Base-by-base conservation (phyloP, 768 basidiomycete species). In the Suillus luteus region DNA sequence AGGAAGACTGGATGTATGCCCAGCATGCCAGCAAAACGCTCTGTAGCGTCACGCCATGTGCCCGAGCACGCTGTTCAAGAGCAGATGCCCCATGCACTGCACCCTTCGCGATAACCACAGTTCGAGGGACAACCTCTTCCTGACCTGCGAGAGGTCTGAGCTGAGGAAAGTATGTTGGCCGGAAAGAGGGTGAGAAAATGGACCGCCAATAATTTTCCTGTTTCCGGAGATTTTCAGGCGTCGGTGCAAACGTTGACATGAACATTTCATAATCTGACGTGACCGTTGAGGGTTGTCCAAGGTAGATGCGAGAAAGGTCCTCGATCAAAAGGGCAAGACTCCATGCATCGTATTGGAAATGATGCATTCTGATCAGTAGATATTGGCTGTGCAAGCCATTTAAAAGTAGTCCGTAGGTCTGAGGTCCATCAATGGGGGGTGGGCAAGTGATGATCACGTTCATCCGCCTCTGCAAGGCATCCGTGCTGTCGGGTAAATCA, bases 301-400 rank as follows among this genome's bases (percentile, higher is more conserved):
- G 62, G 66, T 81, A 83, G 17, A 81, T 40, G 6, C 68, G 66
- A 14, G 71, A 66, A n/a, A 83, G 73, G 62, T 82, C 80, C 59
- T 79, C 70, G 1, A 80, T 57, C 14, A 83, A 66, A 27, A 83
- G 71, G 33, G 68, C 73, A 37, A 83, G 70, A 67, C 80, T 81
- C 79, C 80, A 79, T 8, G 81, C 82, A 58, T 83, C 82, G 66
- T 83, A 83, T 69, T 82, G 82, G 71, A 82, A 81, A 68, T 83
- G 82, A 62, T 83, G 81, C 38, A 83, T 71, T n/a, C 71, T 70
- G n/a, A 77, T 59, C 10, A 77, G 55, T 5, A 77, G 62, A 52
- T 71, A 75, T n/a, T 58, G 63, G 10, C 48, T 52, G 33, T 49
- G 54, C 0, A 59, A 55, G 10, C 62, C 67, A 33, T 55, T 63